Base-by-base conservation (phyloP, 2,329 filamentous ascomycete genomes). In the Epichloe gansuensis region DNA sequence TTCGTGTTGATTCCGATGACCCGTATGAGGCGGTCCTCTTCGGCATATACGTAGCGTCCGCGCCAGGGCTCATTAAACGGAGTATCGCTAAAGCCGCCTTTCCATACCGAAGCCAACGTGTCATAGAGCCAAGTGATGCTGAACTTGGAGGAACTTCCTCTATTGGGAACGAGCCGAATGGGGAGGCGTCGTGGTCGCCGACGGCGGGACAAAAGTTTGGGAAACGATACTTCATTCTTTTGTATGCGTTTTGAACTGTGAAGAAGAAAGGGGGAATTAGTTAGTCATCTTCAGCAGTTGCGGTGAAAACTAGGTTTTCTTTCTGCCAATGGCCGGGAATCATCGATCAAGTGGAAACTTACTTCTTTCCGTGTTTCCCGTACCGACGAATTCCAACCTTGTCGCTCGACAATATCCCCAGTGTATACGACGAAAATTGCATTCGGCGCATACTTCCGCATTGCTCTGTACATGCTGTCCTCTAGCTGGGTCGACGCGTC, bases 1-100 rank as follows among this genome's bases (percentile, higher is more conserved):
- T 80, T 78, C 28, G 75, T 80, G 66, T 77, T 81, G 57, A 81
- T 65, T 4, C 76, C 78, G 60, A 81, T 79, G 57, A 81, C 65
- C n/a, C 75, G 71, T 25, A 81, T 65, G 54, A 75, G 73, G 66
- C 38, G 13, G 4, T 9, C 17, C 3, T 25, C 5, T 12, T 4
- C 4, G 17, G 7, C 1, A 25, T 37, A 48, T 1, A 25, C 12
- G 31, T 51, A 51, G 13, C 34, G 50, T 12, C 50, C 50, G 17
- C 17, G 17, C 17, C 17, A 21, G 17, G 17, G 17, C 17, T 21
- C 17, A 21, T 21, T 21, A 21, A 21, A 21, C 17, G 17, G 17
- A 21, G n/a, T 2, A 13, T 5, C n/a, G 2, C 13, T 9, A 3
- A 5, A 5, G 21, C 9, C 5, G 45, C 9, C 31, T 13, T 37